Conservation (phyloP, 106 monocot genomes). For the Narthecium ossifragum region DNA sequence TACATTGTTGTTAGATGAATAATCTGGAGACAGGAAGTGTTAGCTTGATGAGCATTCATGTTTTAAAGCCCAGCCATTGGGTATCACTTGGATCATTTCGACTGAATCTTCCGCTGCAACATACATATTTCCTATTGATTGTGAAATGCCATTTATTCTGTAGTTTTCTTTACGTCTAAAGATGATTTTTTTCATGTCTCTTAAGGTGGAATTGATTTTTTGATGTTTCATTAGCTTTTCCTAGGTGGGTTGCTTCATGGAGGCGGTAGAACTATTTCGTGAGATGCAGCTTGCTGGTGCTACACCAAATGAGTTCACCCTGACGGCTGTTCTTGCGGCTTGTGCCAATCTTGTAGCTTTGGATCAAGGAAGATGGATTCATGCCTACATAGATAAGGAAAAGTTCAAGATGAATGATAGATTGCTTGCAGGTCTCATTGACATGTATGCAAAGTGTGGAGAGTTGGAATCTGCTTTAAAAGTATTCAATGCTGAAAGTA, state of each 20-base stretch:
- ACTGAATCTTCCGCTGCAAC: too few relatives aligned
- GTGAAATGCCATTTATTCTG: too few relatives aligned
- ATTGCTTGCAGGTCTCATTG: constrained; percentile 39
- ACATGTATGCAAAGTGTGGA: constrained; percentile 65
- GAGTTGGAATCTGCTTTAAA: constrained; percentile 18
- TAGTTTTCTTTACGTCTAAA: too few relatives aligned
- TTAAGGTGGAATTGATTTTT: constrained; percentile 1
- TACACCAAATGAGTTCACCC: constrained; percentile 44
- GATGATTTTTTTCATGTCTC: too few relatives aligned
- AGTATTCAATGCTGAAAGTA: constrained; percentile 21
- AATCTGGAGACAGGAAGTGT: background rate
- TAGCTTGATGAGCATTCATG: background rate
- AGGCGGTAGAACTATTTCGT: constrained; percentile 41
- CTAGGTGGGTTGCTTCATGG: constrained; percentile 37
- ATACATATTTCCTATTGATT: too few relatives aligned
- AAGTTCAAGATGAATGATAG: constrained; percentile 35
- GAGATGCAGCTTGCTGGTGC: constrained; percentile 31
- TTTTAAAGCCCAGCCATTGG: too few relatives aligned
- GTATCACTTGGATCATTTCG: too few relatives aligned
- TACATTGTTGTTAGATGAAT: background rate
- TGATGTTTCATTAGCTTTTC: constrained; percentile 11
- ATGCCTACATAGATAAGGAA: constrained; percentile 30
- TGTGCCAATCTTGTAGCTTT: constrained; percentile 47
- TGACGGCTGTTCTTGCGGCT: constrained; percentile 37
- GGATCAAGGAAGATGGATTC: constrained; percentile 56